Evolutionary conservation across 306 rosid species (phyloP).

Genomic region (Luffa acutangula): DNA sequence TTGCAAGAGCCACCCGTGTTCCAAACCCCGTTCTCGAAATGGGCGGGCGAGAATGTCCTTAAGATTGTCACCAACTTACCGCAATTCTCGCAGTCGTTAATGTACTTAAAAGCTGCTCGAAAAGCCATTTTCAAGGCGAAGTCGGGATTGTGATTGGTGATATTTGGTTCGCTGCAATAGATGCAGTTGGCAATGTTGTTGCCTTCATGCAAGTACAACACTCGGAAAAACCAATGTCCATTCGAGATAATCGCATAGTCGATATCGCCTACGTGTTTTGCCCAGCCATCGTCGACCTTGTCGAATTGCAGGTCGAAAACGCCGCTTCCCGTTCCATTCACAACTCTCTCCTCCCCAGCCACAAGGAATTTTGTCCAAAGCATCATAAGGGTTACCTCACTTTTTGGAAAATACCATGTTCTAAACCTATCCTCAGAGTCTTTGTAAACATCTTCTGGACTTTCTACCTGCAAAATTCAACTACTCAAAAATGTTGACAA

Average conservation of each 20-base stretch:
- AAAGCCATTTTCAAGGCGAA: slow-evolving; percentile 40
- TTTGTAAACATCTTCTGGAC: slow-evolving; percentile 48
- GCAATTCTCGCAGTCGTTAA: slow-evolving; percentile 34
- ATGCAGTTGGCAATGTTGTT: slow-evolving; percentile 38
- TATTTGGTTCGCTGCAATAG: slow-evolving; percentile 43
- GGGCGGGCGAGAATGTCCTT: slow-evolving; percentile 85
- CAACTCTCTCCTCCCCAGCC: slow-evolving; percentile 47
- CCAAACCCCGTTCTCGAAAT: slow-evolving; percentile 71
- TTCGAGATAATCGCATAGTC: slow-evolving; percentile 59
- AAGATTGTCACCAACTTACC: slow-evolving; percentile 27
- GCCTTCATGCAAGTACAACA: slow-evolving; percentile 35
- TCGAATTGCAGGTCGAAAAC: slow-evolving; percentile 48
- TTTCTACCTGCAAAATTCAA: slow-evolving; percentile 46
- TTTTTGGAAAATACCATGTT: slow-evolving; percentile 51
- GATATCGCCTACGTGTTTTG: slow-evolving; percentile 27
- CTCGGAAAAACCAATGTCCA: slow-evolving; percentile 80
- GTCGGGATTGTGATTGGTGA: slow-evolving; percentile 21
- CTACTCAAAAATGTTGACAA: neutral
- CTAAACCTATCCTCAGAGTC: slow-evolving; percentile 62
- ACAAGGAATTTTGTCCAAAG: slow-evolving; percentile 69
- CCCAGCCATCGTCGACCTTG: slow-evolving; percentile 48
- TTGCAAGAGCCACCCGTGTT: slow-evolving; percentile 76
- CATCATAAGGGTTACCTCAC: slow-evolving; percentile 47
- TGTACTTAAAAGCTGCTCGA: slow-evolving; percentile 32
- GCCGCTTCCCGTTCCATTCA: slow-evolving; percentile 54